Base-by-base conservation (phyloP, 768 basidiomycete species). In the Naganishia randhawae region DNA sequence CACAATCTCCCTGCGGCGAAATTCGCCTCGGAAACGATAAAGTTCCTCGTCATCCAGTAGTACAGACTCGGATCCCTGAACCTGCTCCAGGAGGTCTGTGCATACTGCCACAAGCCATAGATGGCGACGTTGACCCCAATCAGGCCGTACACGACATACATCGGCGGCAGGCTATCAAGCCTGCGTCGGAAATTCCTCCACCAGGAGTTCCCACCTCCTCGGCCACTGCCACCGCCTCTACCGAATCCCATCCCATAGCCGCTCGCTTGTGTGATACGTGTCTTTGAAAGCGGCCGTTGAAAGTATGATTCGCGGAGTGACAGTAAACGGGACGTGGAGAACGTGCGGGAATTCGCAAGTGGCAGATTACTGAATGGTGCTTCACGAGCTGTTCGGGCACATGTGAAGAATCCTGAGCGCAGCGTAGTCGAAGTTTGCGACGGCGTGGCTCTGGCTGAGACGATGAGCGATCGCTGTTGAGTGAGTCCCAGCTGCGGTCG, bases 91-190 rank as follows among this genome's bases (percentile, higher is more conserved):
- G 68, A 71, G 10, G 66, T 54, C 1, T 71, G 53, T n/a, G 75
- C 78, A 63, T 79, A 79, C 69, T 78, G 76, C 78, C 78, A 79
- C 7, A 79, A 57, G 0, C 75, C 37, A 69, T 74, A 79, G 13
- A 79, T 72, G 14, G 64, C 78, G 22, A 73, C 73, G 37, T 79
- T 79, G 1, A 73, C 11, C 4, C 72, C 78, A 51, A 79, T 77
- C 48, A 79, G 29, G 11, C 71, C 73, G 63, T 76, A 76, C 6
- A 76, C 66, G 19, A 78, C 66, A 25, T 48, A 69, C 71, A 74
- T 75, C 9, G 70, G 70, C 10, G 73, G 73, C 27, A 76, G 33
- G 22, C 71, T 50, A 69, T 78, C 75, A n/a, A 78, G 71, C 63
- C 75, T 52, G 16, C 70, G 54, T 33, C 71, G 61, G 17, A 75